Evolutionary conservation across 2,329 filamentous ascomycete genomes (phyloP), one percentile per base, ranked within the genome.

Genomic region (Didymella exigua): DNA sequence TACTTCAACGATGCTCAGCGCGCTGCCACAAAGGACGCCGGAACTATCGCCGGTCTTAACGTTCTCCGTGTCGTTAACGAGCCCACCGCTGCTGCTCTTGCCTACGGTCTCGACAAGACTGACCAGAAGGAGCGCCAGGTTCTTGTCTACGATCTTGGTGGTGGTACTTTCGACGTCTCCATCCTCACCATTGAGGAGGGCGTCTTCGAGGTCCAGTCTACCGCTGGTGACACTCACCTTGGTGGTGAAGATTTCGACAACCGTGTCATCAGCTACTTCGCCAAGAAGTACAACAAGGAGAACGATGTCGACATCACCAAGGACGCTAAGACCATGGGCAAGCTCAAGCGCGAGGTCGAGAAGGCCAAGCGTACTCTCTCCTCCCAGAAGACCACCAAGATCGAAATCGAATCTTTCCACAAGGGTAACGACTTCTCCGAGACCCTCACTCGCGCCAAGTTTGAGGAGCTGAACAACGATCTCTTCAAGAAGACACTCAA

Each of bases 211-310:
- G 93, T 97, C 68, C 80, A 93, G 79, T 89, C 93, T 78, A 96
- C 92, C 71, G 91, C 92, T 75, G 92, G 93, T 91, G 93, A 97
- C 78, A 96, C 93, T 71, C 93, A 96, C 79, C 86, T 97, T 68
- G 93, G 93, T 89, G 93, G 93, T 87, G 93, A 98, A 80, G 93
- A 98, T 83, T 98, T 98, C 78, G 93, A 98, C 79, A 92, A 98
- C 86, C 89, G 93, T 76, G 85, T 98, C 78, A 96, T 98, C 83
- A 91, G 90, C 84, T 85, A 93, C 87, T 91, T 98, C 76, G 88
- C 89, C 83, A 97, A 98, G 89, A 83, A 85, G 70, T 98, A 96
- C 88, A 98, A 98, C 89, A 97, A 97, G 89, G 95, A 97, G 86
- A 86, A 97, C 84, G 81, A 79, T 69, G 91, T 96, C 67, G 92